Evolutionary conservation across 345 rosid genomes (phyloP).

Genomic region (Gossypium bickii): DNA sequence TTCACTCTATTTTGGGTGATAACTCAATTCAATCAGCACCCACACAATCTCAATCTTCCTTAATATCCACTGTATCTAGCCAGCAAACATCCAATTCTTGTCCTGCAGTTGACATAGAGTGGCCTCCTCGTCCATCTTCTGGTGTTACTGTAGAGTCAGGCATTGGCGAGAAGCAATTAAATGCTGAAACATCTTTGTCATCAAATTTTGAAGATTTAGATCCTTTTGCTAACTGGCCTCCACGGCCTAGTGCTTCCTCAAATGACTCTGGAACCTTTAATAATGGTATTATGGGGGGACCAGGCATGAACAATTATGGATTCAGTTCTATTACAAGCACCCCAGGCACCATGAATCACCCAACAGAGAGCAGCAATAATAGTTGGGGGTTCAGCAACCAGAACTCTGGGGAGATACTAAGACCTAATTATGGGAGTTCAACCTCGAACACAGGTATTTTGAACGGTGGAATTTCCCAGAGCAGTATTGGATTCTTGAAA

Average conservation of each 20-base stretch:
- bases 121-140: slow-evolving; percentile 77
- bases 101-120: slow-evolving; percentile 77
- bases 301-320: slow-evolving; percentile 21
- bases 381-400: slow-evolving; percentile 53
- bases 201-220: slow-evolving; percentile 62
- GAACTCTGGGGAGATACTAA: slow-evolving; percentile 33
- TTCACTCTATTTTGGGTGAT: slow-evolving; percentile 27
- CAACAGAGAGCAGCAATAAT: slow-evolving; percentile 24
- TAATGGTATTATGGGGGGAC: slow-evolving; percentile 39
- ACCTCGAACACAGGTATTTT: slow-evolving; percentile 28
- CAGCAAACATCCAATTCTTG: slow-evolving; percentile 48
- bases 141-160: slow-evolving; percentile 26
- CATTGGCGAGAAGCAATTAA: slow-evolving; percentile 35
- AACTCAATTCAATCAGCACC: slow-evolving; percentile 37
- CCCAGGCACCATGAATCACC: slow-evolving; percentile 26
- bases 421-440: slow-evolving; percentile 37
- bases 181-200: slow-evolving; percentile 36
- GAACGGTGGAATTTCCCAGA: slow-evolving; percentile 31
- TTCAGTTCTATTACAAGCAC: slow-evolving; percentile 29
- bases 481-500: slow-evolving; percentile 48
- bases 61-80: slow-evolving; percentile 31
- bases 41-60: slow-evolving; percentile 36
- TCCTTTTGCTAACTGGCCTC: slow-evolving; percentile 93
- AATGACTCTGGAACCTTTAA: slow-evolving; percentile 32
- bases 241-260: slow-evolving; percentile 43